Base-by-base conservation (phyloP, 768 basidiomycete genomes). In the Suillus discolor region DNA sequence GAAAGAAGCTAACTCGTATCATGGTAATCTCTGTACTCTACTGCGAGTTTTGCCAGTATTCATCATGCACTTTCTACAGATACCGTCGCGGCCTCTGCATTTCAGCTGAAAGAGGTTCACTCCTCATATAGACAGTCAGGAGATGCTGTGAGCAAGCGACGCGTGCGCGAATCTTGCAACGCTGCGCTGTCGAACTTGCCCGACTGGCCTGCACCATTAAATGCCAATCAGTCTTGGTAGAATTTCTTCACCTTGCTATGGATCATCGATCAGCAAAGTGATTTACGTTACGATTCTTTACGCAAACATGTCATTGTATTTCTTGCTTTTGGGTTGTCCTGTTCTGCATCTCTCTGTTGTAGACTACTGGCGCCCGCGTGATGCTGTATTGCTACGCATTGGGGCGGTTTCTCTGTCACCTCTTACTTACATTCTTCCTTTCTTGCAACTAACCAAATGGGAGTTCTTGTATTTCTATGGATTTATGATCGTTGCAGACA, bases 121-220 rank as follows among this genome's bases (percentile, higher is more conserved):
- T 69, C 80, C 23, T 88, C 88, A 9, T 94, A 94, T 71, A 85
- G 91, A 36, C 90, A 91, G 57, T 93, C 92, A 8, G 81, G 82
- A 3, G 92, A 94, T 74, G 62, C 80, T 34, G 85, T 89, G 7
- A 89, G 90, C 71, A 93, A 92, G 74, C 81, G 81, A 25, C 86
- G 91, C 28, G 92, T 94, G 12, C 85, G 90, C 39, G 91, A 94
- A 74, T 87, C 89, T 4, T 88, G 87, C 60, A 94, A 94, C 71
- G 90, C 91, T 15, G 89, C 92, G 7, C 73, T 94, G 55, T 81
- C 81, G 47, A 82, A 83, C 49, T 76, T 93, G n/a, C 92, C 92
- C 2, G 89, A 90, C 66, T 94, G 89, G 88, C 92, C 92, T 0
- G 77, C 83, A 12, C 76, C 79, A 11, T 41, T 67, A 23, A 72